A percentile compares a stretch with the other conserved stretches of the same genome.
Conservation (phyloP, 257 asterid species). For the Rhazya stricta region DNA sequence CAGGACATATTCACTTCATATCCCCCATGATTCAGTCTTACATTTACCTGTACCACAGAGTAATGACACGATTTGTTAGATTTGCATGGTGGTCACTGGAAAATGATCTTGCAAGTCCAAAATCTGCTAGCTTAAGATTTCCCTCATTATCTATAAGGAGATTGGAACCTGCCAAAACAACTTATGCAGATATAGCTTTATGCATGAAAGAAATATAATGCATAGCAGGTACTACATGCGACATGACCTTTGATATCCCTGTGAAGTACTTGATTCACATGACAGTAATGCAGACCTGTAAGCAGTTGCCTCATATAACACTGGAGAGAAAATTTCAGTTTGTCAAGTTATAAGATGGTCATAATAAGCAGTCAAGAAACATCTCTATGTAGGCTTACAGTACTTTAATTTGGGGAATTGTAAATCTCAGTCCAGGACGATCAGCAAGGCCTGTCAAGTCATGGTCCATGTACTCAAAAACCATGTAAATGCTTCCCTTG, state of each 20-base stretch:
- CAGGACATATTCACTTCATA: not conserved
- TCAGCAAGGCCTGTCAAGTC: slow-evolving; percentile 94
- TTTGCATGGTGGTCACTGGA: slow-evolving; percentile 73
- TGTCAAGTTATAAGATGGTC: slow-evolving; percentile 19
- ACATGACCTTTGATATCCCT: slow-evolving; percentile 86
- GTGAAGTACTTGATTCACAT: slow-evolving; percentile 91
- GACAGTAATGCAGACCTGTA: slow-evolving; percentile 95
- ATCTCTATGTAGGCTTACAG: slow-evolving; percentile 22
- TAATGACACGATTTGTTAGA: slow-evolving; percentile 91
- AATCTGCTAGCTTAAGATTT: slow-evolving; percentile 94
- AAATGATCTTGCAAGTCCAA: slow-evolving; percentile 87
- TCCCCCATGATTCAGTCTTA: not conserved
- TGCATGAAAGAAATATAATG: slow-evolving; percentile 7
- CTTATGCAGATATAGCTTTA: slow-evolving; percentile 8
- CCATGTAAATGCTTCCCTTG: slow-evolving; percentile 93
- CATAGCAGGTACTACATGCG: slow-evolving; percentile 10
- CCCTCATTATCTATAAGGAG: slow-evolving; percentile 95
- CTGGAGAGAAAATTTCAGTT: slow-evolving; percentile 41
- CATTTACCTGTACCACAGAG: slow-evolving; percentile 91
- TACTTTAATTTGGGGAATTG: slow-evolving; percentile 93
- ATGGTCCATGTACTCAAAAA: slow-evolving; percentile 96
- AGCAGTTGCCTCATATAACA: slow-evolving; percentile 96
- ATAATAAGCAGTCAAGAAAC: slow-evolving; percentile 1
- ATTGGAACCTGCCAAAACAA: slow-evolving; percentile 68
- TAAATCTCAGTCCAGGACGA: slow-evolving; percentile 93